Conservation (phyloP, 1,284 basidiomycete genomes). For the Moniliella sp. region DNA sequence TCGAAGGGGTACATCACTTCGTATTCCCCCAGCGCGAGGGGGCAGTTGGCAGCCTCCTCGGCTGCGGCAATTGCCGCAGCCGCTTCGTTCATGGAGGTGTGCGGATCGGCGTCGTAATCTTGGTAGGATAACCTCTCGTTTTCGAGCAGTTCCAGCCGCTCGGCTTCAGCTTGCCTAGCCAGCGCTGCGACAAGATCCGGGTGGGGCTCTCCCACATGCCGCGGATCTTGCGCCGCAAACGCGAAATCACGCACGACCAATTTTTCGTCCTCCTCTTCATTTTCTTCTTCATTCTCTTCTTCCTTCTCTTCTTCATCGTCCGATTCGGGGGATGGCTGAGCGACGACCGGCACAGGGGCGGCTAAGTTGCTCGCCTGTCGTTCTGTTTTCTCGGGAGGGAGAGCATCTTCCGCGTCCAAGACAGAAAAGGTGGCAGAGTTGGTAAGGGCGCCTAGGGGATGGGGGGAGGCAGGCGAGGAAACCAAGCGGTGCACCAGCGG, state of each 20-base stretch:
- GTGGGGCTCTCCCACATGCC: slow-evolving; percentile 6
- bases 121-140: slow-evolving; percentile 2
- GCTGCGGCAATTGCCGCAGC: slow-evolving; percentile 11
- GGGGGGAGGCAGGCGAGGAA: too few species aligned
- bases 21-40: slow-evolving; percentile 10
- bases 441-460: too few species aligned
- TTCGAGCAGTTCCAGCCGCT: background rate
- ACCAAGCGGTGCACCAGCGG: too few species aligned
- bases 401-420: too few species aligned
- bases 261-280: too few species aligned
- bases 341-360: too few species aligned
- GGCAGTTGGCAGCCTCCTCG: slow-evolving; percentile 6
- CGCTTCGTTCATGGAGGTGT: slow-evolving; percentile 3
- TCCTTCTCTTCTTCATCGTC: too few species aligned
- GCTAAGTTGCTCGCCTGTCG: too few species aligned
- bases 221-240: slow-evolving; percentile 8
- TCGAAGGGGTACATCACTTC: slow-evolving; percentile 14
- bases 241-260: slow-evolving; percentile 21
- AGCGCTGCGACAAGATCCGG: slow-evolving; percentile 1
- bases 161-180: background rate
- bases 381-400: too few species aligned
- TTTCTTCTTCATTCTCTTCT: too few species aligned
- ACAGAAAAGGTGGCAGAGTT: too few species aligned
- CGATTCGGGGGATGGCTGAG: too few species aligned
- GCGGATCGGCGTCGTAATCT: slow-evolving; percentile 1